Evolutionary conservation across 2,329 filamentous ascomycete species (phyloP), one percentile per base, ranked within the genome.

Genomic region (Chrysoporthe deuterocubensis): DNA sequence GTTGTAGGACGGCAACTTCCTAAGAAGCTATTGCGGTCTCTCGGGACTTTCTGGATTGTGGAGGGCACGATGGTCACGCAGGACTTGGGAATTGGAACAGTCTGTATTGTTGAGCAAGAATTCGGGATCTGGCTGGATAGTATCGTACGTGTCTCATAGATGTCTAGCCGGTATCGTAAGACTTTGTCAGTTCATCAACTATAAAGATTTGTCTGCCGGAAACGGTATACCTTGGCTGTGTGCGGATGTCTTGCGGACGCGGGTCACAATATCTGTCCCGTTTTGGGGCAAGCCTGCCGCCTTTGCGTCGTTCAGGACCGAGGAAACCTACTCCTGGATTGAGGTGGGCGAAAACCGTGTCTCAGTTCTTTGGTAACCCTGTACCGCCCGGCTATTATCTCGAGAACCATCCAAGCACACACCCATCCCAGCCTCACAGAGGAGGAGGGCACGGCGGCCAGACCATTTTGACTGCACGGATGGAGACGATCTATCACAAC

Each of bases 31-130:
- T 64, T 48, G 14, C 9, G 14, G 6, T 52, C 48, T 48, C 16
- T 62, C 57, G 59, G 62, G 21, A 67, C n/a, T 44, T 61, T 64
- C n/a, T 61, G 62, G 34, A 69, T 40, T 11, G 67, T 64, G 9
- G 67, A 67, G 8, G 52, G 43, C 26, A 64, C 64, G 26, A 52
- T 46, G 26, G 26, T 26, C 26, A 26, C 26, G 58, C 60, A 66
- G 37, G 59, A 63, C 0, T 60, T 69, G 40, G 64, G 44, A 13
- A 14, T 60, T 14, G 46, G 37, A 14, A 34, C 16, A n/a, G 11
- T 18, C 34, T 46, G 40, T 8, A 14, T 18, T 14, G 60, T 26
- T n/a, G 32, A 18, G 9, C 11, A n/a, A 34, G 59, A 46, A 42
- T 14, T 54, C 21, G 54, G 64, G 13, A n/a, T 18, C 21, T 18